Evolutionary conservation across 1,284 basidiomycete species (phyloP).

Genomic region (Blastosporella zonata): DNA sequence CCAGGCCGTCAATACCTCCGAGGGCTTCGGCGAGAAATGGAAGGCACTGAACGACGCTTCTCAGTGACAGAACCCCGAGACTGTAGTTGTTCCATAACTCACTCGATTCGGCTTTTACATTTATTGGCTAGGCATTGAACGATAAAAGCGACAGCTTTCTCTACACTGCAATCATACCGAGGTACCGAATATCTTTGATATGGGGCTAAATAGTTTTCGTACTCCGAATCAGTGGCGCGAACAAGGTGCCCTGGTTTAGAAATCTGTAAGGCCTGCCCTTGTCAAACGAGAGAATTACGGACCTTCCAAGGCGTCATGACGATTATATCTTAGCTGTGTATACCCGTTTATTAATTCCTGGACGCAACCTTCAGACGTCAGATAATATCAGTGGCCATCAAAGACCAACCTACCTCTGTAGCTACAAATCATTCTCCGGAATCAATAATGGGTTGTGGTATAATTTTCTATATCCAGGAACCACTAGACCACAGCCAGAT

Average conservation of each 20-base stretch:
- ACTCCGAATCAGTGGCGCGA: conserved; percentile 14
- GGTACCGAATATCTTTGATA: conserved; percentile 6
- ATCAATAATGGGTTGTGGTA: no score
- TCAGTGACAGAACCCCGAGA: conserved; percentile 6
- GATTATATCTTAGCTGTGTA: not conserved
- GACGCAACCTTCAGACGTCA: not conserved
- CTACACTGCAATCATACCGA: conserved; percentile 1
- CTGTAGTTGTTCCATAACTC: conserved; percentile 3
- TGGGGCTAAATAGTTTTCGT: no score
- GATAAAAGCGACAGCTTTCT: not conserved
- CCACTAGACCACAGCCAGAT: no score
- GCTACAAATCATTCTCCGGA: no score
- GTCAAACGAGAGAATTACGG: not conserved
- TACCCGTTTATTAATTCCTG: not conserved
- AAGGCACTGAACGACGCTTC: conserved; percentile 5
- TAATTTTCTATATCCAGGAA: no score
- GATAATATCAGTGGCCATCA: not conserved
- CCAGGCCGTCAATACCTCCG: conserved; percentile 5
- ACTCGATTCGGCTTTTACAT: not conserved
- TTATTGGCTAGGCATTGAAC: not conserved
- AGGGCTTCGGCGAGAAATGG: conserved; percentile 12
- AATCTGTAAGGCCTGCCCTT: not conserved
- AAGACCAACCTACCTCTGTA: no score
- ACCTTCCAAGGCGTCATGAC: not conserved
- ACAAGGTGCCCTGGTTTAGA: conserved; percentile 1